Evolutionary conservation across 805 yeast species (phyloP).

Genomic region (Hanseniaspora lachancei): DNA sequence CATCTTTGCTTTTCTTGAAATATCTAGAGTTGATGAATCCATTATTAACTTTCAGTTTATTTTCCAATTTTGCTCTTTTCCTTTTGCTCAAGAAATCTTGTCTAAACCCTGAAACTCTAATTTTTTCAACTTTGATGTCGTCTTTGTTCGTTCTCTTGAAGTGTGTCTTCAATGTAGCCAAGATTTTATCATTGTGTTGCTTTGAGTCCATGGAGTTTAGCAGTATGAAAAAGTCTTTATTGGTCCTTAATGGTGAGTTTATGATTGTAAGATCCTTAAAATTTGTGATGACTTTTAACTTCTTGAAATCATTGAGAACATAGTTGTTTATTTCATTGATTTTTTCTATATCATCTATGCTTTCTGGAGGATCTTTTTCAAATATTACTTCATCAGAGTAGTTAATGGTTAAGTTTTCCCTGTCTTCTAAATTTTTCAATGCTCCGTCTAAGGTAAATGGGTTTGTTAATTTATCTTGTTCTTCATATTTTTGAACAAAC

Average conservation of each 20-base stretch:
- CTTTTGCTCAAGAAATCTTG: slow-evolving; percentile 4
- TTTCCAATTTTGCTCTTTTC: background rate
- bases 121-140: background rate
- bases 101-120: background rate
- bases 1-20: background rate
- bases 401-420: background rate
- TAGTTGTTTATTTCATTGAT: background rate
- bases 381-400: slow-evolving; percentile 5
- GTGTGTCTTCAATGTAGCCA: background rate
- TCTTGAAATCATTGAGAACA: background rate
- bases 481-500: slow-evolving; percentile 9
- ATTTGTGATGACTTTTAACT: background rate
- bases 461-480: background rate
- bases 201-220: slow-evolving; percentile 10
- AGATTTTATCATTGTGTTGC: slow-evolving; percentile 8
- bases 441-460: background rate
- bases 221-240: slow-evolving; percentile 2
- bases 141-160: background rate
- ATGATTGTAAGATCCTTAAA: slow-evolving; percentile 4
- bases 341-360: background rate
- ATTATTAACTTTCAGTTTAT: background rate
- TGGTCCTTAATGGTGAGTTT: background rate
- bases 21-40: background rate
- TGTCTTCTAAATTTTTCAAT: background rate
- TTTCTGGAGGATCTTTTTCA: slow-evolving; percentile 6